Evolutionary conservation across 352 stramenopile genomes (phyloP).

Genomic region (Phytophthora multivora): DNA sequence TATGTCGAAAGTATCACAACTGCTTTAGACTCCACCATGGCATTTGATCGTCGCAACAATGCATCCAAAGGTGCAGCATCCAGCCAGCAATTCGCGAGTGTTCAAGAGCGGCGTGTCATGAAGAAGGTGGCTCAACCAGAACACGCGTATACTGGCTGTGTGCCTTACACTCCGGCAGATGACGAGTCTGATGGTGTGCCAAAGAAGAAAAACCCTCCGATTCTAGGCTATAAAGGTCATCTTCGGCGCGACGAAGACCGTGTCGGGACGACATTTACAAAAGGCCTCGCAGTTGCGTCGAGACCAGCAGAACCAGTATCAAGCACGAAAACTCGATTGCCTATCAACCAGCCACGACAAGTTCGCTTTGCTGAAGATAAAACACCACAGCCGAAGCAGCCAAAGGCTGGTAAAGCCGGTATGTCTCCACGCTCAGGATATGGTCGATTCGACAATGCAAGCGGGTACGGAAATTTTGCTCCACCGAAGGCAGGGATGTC

Average conservation of each 20-base stretch:
- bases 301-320: slow-evolving; percentile 18
- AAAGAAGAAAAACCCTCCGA: slow-evolving; percentile 43
- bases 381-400: slow-evolving; percentile 2
- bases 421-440: slow-evolving; percentile 38
- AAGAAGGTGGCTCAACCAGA: slow-evolving; percentile 72
- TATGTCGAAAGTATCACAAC: slow-evolving; percentile 2
- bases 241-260: slow-evolving; percentile 60
- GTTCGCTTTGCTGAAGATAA: slow-evolving; percentile 27
- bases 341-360: slow-evolving; percentile 20
- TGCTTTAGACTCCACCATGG: slow-evolving; percentile 12
- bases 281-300: slow-evolving; percentile 45
- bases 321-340: not conserved
- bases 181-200: slow-evolving; percentile 20
- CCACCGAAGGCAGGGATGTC: slow-evolving; percentile 24
- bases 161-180: slow-evolving; percentile 23
- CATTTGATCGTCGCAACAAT: slow-evolving; percentile 12
- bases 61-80: slow-evolving; percentile 5
- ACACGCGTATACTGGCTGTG: slow-evolving; percentile 69
- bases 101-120: slow-evolving; percentile 65
- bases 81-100: slow-evolving; percentile 29
- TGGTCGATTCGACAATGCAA: slow-evolving; percentile 38
- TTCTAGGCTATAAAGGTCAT: slow-evolving; percentile 71
- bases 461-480: slow-evolving; percentile 45
- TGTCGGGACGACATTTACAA: slow-evolving; percentile 74
- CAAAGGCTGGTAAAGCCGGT: not conserved